These are phyloP conservation scores for Suillus decipiens DNA, from an alignment of 768 basidiomycete genomes.

Conservation along the genomic window DNA sequence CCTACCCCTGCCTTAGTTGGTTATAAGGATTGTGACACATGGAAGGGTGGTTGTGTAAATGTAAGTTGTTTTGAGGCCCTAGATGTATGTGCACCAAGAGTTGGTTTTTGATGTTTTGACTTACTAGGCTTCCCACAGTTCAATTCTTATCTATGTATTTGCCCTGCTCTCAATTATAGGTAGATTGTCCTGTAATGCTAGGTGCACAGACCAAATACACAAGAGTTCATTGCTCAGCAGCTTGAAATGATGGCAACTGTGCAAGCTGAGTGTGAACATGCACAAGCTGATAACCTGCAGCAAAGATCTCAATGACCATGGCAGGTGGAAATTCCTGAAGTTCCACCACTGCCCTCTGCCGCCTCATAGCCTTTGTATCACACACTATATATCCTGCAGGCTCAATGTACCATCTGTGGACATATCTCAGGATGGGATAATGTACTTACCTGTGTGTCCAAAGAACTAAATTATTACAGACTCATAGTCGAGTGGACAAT, in stretches of 20 bases:
- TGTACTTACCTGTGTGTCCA: constrained; percentile 8
- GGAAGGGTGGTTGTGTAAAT: no score
- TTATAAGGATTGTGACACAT: no score
- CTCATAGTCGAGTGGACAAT: constrained; percentile 1
- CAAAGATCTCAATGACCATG: constrained; percentile 60
- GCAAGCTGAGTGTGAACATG: constrained; percentile 78
- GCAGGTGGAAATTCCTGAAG: constrained; percentile 27
- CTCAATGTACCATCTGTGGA: constrained; percentile 11
- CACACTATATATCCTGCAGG: constrained; percentile 27
- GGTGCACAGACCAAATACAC: constrained; percentile 63
- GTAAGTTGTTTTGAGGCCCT: no score
- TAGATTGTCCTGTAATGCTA: no score
- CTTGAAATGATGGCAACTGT: constrained; percentile 79
- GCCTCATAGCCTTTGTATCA: constrained; percentile 17
- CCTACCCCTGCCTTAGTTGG: no score
- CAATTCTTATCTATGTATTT: no score
- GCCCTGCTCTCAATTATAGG: no score
- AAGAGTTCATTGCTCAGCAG: constrained; percentile 88
- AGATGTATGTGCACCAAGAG: no score
- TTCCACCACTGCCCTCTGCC: constrained; percentile 33
- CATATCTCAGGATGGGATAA: constrained; percentile 13
- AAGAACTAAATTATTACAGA: neutral
- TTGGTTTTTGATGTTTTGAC: no score
- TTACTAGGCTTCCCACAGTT: no score
- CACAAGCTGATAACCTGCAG: constrained; percentile 58